Conservation (phyloP, 352 stramenopile species). For the Phytopythium litorale region DNA sequence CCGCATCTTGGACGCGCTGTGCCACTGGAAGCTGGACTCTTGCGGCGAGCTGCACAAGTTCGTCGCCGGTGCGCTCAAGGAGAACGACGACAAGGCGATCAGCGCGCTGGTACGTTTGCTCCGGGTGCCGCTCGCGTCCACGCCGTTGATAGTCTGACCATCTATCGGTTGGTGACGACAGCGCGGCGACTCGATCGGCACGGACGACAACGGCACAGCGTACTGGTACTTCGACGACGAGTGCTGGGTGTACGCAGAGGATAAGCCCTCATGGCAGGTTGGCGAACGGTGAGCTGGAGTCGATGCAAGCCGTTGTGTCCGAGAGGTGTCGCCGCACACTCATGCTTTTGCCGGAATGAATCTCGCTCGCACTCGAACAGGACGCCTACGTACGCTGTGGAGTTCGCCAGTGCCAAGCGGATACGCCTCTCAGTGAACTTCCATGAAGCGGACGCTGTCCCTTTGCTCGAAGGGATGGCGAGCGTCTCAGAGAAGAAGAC, state of each 20-base stretch:
- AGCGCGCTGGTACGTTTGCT: constrained; percentile 45
- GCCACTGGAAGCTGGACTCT: constrained; percentile 78
- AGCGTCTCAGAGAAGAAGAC: constrained; percentile 2
- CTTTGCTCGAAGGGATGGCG: not conserved
- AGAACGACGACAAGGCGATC: constrained; percentile 53
- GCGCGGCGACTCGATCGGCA: constrained; percentile 62
- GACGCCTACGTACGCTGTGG: constrained; percentile 47
- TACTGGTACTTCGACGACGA: constrained; percentile 88
- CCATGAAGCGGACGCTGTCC: constrained; percentile 9
- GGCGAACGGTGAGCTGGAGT: constrained; percentile 25
- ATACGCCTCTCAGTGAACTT: constrained; percentile 84
- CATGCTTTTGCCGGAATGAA: not conserved
- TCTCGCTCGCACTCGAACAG: constrained; percentile 8
- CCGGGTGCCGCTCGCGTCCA: not conserved
- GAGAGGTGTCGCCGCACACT: not conserved
- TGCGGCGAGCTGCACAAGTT: constrained; percentile 76
- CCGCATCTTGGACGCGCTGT: constrained; percentile 75
- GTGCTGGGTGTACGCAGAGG: constrained; percentile 84
- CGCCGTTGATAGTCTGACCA: not conserved
- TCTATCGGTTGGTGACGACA: constrained; percentile 19
- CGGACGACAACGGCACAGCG: constrained; percentile 62
- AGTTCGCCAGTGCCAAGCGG: constrained; percentile 71
- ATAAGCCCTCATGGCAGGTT: constrained; percentile 59
- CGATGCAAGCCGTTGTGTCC: not conserved
- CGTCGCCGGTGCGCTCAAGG: constrained; percentile 60